A percentile compares a stretch with the other conserved stretches of the same genome.
These are phyloP conservation scores for Teratosphaeria gauchensis DNA, from an alignment of 2,329 filamentous ascomycete species.

Conservation along the genomic window DNA sequence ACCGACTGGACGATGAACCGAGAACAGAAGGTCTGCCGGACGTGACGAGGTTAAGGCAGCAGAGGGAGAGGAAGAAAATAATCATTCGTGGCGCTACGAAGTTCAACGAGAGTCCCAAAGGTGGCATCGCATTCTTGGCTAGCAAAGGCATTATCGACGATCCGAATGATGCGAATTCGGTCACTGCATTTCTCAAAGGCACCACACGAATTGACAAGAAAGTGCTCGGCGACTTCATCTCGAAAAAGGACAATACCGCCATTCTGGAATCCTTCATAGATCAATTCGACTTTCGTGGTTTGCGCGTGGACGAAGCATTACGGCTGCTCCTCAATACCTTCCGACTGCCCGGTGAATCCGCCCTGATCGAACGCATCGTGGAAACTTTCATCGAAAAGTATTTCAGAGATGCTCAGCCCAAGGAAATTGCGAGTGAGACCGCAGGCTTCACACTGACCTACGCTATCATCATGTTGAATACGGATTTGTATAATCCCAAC, in stretches of 20 bases:
- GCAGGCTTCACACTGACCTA: conserved; percentile 86
- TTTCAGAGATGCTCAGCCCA: conserved; percentile 56
- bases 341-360: conserved; percentile 84
- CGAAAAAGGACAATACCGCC: conserved; percentile 80
- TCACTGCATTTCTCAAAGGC: conserved; percentile 79
- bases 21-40: conserved; percentile 57
- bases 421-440: conserved; percentile 74
- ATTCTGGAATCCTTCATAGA: conserved; percentile 76
- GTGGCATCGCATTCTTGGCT: conserved; percentile 74
- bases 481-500: conserved; percentile 92
- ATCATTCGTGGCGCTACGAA: conserved; percentile 81
- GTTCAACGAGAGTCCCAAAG: conserved; percentile 92
- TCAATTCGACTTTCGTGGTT: conserved; percentile 77
- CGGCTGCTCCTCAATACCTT: conserved; percentile 83
- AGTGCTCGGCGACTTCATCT: conserved; percentile 81
- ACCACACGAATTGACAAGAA: conserved; percentile 86
- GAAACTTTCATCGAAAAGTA: conserved; percentile 82
- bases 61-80: conserved; percentile 70
- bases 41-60: conserved; percentile 53
- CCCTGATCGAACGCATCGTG: conserved; percentile 86
- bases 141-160: conserved; percentile 78
- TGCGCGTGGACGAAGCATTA: conserved; percentile 82
- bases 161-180: conserved; percentile 60
- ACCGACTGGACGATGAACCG: conserved; percentile 67
- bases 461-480: conserved; percentile 95